Percentiles rank a stretch among this genome's conserved stretches.
Evolutionary conservation across 257 asterid species (phyloP).

Genomic region (Gynochthodes officinalis): DNA sequence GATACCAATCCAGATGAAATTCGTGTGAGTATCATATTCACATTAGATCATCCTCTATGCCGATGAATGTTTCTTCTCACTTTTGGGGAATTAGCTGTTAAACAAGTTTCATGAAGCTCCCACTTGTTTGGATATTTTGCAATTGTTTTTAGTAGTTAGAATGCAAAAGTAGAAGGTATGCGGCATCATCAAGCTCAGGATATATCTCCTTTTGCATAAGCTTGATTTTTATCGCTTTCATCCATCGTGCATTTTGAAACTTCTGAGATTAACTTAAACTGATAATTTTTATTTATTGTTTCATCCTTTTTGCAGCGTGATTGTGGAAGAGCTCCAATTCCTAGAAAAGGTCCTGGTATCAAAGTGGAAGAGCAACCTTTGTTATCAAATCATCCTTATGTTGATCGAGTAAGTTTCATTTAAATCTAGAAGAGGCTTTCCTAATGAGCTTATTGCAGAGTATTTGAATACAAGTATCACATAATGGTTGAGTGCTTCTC

Average conservation of each 20-base stretch:
- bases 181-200: not conserved
- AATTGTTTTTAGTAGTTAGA: not conserved
- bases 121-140: not conserved
- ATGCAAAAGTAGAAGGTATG: not conserved
- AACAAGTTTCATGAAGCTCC: not conserved
- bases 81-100: not conserved
- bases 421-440: conserved; percentile 1
- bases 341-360: conserved; percentile 81
- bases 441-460: not conserved
- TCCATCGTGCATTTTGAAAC: not conserved
- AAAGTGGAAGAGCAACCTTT: conserved; percentile 88
- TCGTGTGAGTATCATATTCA: conserved; percentile 60
- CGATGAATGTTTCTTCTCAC: not conserved
- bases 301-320: conserved; percentile 63
- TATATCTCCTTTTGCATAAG: not conserved
- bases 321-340: conserved; percentile 84
- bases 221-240: not conserved
- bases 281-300: conserved; percentile 18
- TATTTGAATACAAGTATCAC: not conserved
- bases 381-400: conserved; percentile 88
- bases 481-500: not conserved
- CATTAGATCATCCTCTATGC: conserved; percentile 1
- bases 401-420: conserved; percentile 61
- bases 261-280: not conserved
- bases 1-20: conserved; percentile 83